Percentiles rank a stretch among this genome's conserved stretches.
Evolutionary conservation across 495 filamentous ascomycete species (phyloP).

Genomic region (Lasiosphaeris hirsuta): DNA sequence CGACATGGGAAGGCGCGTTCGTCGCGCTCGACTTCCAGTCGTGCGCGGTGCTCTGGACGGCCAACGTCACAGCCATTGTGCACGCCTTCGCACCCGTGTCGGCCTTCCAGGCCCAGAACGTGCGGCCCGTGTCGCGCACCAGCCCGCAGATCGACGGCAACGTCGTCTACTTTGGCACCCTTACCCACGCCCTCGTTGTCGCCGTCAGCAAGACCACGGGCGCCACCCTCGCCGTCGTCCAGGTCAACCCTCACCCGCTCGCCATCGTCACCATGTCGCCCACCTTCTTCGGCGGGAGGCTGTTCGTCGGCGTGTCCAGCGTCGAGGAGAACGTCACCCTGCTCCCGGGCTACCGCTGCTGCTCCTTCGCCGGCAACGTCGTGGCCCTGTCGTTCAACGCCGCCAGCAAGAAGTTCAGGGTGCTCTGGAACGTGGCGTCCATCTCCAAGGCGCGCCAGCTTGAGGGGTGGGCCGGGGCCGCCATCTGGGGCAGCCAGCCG

Average conservation of each 20-base stretch:
- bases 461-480: slow-evolving; percentile 28
- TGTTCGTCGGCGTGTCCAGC: slow-evolving; percentile 34
- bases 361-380: slow-evolving; percentile 33
- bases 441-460: slow-evolving; percentile 13
- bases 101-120: background rate
- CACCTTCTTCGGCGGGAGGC: slow-evolving; percentile 28
- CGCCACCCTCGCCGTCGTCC: slow-evolving; percentile 16
- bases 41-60: slow-evolving; percentile 28
- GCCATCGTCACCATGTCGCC: slow-evolving; percentile 33
- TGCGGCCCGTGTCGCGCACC: slow-evolving; percentile 23
- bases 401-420: slow-evolving; percentile 13
- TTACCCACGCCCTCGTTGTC: slow-evolving; percentile 28
- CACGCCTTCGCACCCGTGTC: slow-evolving; percentile 14
- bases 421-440: slow-evolving; percentile 28
- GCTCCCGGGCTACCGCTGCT: slow-evolving; percentile 31
- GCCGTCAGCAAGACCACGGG: slow-evolving; percentile 27
- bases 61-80: slow-evolving; percentile 33
- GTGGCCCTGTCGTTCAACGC: slow-evolving; percentile 23
- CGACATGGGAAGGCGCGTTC: slow-evolving; percentile 36
- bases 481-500: slow-evolving; percentile 42
- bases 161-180: slow-evolving; percentile 34
- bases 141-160: slow-evolving; percentile 31
- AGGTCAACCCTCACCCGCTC: slow-evolving; percentile 30
- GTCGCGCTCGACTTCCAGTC: slow-evolving; percentile 34
- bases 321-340: slow-evolving; percentile 21